Percentiles rank a stretch among this genome's conserved stretches.
Evolutionary conservation across 768 basidiomycete genomes (phyloP).

Genomic region (Collybiopsis luxurians): DNA sequence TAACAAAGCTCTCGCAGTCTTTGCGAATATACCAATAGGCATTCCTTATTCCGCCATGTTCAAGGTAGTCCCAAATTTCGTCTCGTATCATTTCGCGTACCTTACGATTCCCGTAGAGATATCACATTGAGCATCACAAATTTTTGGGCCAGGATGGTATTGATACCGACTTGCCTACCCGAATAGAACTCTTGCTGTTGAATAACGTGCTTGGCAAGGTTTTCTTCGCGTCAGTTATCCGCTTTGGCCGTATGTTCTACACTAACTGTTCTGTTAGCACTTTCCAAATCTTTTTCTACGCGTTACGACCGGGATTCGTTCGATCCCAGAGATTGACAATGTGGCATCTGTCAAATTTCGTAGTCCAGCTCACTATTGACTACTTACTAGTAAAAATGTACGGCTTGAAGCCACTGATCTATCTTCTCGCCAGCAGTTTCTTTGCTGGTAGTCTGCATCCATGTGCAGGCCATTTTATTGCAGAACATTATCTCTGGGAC

Average conservation of each 20-base stretch:
- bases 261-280: constrained; percentile 48
- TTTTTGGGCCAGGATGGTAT: constrained; percentile 93
- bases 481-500: constrained; percentile 95
- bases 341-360: constrained; percentile 85
- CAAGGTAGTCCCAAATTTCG: constrained; percentile 54
- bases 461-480: constrained; percentile 96
- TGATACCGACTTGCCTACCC: constrained; percentile 92
- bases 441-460: constrained; percentile 97
- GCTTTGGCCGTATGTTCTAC: not conserved
- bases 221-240: constrained; percentile 81
- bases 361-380: constrained; percentile 70
- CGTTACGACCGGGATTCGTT: constrained; percentile 91
- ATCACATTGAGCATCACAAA: constrained; percentile 97
- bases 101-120: constrained; percentile 46
- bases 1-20: constrained; percentile 87
- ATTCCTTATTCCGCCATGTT: constrained; percentile 95
- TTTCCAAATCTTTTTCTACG: constrained; percentile 98
- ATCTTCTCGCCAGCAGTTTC: constrained; percentile 88
- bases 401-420: constrained; percentile 57
- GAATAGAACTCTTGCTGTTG: constrained; percentile 77
- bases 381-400: constrained; percentile 50
- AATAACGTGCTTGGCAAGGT: constrained; percentile 98
- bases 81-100: not conserved
- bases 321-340: constrained; percentile 74
- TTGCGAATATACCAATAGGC: constrained; percentile 91